phyloP scores from a whole-genome alignment of 176 grass and related monocot species.

The Saccharum officinarum region DNA sequence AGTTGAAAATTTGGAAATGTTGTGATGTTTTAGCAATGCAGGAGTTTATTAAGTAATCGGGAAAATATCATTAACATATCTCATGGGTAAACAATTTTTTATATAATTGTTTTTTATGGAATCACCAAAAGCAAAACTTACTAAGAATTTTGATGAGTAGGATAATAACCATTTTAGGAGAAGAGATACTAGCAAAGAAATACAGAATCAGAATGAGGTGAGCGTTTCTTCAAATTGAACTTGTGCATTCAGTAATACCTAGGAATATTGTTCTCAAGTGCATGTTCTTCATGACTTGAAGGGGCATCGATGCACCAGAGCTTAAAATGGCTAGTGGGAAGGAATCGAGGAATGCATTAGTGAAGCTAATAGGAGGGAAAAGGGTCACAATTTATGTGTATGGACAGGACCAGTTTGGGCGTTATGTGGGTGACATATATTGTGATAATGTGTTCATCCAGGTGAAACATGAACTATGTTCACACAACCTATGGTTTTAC shows the following conservation, averaged over 20 bases:
- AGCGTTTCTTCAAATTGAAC: background rate
- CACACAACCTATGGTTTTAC: background rate
- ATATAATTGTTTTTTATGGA: background rate
- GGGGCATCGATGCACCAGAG: conserved; percentile 75
- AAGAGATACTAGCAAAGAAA: conserved; percentile 55
- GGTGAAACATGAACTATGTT: conserved; percentile 19
- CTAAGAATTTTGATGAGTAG: conserved; percentile 29
- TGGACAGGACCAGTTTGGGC: conserved; percentile 45
- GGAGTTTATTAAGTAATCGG: background rate
- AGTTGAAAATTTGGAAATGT: background rate
- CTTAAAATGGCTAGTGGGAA: conserved; percentile 51
- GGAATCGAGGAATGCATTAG: conserved; percentile 53
- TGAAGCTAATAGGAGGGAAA: conserved; percentile 55
- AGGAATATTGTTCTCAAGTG: background rate
- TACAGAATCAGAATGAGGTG: conserved; percentile 80
- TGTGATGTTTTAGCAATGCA: background rate
- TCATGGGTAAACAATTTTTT: background rate
- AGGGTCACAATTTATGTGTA: conserved; percentile 56
- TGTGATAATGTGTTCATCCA: conserved; percentile 62
- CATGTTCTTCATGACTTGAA: conserved; percentile 17
- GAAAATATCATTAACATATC: background rate
- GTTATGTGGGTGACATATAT: conserved; percentile 58
- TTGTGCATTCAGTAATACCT: background rate
- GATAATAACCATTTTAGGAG: conserved; percentile 26
- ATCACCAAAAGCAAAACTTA: conserved; percentile 19